phyloP scores from a whole-genome alignment of 768 basidiomycete genomes.

The Macrocybe gigantea region DNA sequence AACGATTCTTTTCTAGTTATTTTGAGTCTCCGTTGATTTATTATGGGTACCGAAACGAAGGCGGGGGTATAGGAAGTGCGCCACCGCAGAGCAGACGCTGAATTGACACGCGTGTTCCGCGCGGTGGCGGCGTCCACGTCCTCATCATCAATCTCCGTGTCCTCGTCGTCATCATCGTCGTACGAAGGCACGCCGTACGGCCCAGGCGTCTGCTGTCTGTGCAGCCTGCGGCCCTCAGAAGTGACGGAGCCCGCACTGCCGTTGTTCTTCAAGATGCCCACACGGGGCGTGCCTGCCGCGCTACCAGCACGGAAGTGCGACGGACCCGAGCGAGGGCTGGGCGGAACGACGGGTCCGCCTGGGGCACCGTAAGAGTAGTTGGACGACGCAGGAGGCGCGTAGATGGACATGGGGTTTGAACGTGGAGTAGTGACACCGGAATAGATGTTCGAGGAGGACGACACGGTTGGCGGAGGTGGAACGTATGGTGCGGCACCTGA shows the following conservation, averaged over 20 bases:
- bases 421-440: not conserved
- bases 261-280: not conserved
- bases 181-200: not conserved
- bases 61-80: slow-evolving; percentile 1
- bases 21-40: not conserved
- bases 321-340: not conserved
- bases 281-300: not conserved
- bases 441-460: not conserved
- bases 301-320: not conserved
- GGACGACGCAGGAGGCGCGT: not conserved
- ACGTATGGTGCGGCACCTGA: not conserved
- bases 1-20: not conserved
- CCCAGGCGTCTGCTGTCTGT: not conserved
- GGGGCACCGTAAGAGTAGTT: not conserved
- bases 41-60: not conserved
- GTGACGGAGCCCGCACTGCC: not conserved
- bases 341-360: not conserved
- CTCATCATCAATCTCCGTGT: not conserved
- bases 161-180: no score
- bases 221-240: not conserved
- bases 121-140: not conserved
- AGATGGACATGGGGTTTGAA: not conserved
- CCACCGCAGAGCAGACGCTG: not conserved
- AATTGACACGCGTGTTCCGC: not conserved
- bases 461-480: not conserved